phyloP scores from a whole-genome alignment of 495 filamentous ascomycete genomes.

The Aspergillus haitiensis region DNA sequence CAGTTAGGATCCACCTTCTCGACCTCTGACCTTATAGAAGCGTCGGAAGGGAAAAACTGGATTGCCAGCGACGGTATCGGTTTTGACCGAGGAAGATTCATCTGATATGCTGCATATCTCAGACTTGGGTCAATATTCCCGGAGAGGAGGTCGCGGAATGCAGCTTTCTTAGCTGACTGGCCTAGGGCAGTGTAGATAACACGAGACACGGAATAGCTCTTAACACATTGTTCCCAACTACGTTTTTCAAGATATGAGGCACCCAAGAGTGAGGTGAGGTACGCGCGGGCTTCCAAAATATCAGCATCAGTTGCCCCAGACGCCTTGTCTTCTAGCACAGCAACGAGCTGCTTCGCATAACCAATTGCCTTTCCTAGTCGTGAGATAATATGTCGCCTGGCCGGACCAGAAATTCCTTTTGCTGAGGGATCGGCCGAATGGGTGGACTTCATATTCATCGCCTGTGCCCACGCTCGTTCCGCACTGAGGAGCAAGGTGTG shows the following conservation, averaged over 20 bases:
- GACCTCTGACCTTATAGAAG: slow-evolving; percentile 61
- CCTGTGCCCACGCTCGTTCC: slow-evolving; percentile 95
- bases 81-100: slow-evolving; percentile 78
- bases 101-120: slow-evolving; percentile 89
- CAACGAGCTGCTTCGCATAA: slow-evolving; percentile 66
- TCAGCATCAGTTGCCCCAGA: slow-evolving; percentile 69
- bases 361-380: slow-evolving; percentile 75
- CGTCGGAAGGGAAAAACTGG: slow-evolving; percentile 67
- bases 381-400: slow-evolving; percentile 83
- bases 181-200: slow-evolving; percentile 80
- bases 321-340: slow-evolving; percentile 58
- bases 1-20: slow-evolving; percentile 70
- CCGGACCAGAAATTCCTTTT: slow-evolving; percentile 73
- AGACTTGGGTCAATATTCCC: slow-evolving; percentile 90
- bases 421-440: slow-evolving; percentile 71
- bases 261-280: slow-evolving; percentile 70
- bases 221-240: slow-evolving; percentile 77
- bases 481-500: slow-evolving; percentile 78
- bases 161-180: slow-evolving; percentile 62
- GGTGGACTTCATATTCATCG: slow-evolving; percentile 86
- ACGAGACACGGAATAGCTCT: slow-evolving; percentile 69
- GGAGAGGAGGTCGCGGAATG: slow-evolving; percentile 80
- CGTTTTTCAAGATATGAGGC: slow-evolving; percentile 81
- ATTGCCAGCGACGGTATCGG: slow-evolving; percentile 75
- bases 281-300: slow-evolving; percentile 83